phyloP scores from a whole-genome alignment of 805 yeast species.

The Candida rishiriensis region DNA sequence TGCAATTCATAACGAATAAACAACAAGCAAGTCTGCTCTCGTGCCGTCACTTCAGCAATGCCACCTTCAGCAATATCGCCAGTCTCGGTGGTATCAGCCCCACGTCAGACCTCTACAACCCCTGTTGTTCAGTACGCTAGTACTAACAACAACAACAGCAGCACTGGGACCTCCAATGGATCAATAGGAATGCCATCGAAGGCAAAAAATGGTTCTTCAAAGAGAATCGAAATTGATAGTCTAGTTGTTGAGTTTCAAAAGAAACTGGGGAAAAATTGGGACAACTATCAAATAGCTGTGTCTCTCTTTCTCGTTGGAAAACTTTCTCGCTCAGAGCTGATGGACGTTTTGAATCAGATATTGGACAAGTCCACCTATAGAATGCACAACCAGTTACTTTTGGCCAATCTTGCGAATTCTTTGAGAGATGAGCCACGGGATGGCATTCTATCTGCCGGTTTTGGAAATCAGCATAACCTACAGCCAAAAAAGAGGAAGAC shows the following conservation, averaged over 20 bases:
- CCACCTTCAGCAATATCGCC: constrained; percentile 11
- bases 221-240: constrained; percentile 54
- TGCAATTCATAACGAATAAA: background rate
- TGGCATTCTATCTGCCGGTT: constrained; percentile 42
- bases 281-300: constrained; percentile 72
- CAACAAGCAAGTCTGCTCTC: too few species aligned
- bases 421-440: constrained; percentile 70
- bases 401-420: constrained; percentile 82
- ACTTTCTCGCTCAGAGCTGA: constrained; percentile 71
- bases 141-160: background rate
- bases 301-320: constrained; percentile 75
- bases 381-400: constrained; percentile 77
- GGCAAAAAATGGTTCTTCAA: constrained; percentile 20
- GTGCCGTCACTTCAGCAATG: background rate
- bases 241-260: constrained; percentile 71
- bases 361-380: constrained; percentile 46
- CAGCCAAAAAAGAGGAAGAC: constrained; percentile 37
- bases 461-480: constrained; percentile 34
- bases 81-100: constrained; percentile 5
- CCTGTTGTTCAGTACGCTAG: constrained; percentile 5
- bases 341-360: constrained; percentile 51
- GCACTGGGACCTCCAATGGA: background rate
- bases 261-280: constrained; percentile 79
- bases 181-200: background rate
- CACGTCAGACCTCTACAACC: constrained; percentile 4